Conservation (phyloP, 2,329 filamentous ascomycete species). For the Epicoccum nigrum region DNA sequence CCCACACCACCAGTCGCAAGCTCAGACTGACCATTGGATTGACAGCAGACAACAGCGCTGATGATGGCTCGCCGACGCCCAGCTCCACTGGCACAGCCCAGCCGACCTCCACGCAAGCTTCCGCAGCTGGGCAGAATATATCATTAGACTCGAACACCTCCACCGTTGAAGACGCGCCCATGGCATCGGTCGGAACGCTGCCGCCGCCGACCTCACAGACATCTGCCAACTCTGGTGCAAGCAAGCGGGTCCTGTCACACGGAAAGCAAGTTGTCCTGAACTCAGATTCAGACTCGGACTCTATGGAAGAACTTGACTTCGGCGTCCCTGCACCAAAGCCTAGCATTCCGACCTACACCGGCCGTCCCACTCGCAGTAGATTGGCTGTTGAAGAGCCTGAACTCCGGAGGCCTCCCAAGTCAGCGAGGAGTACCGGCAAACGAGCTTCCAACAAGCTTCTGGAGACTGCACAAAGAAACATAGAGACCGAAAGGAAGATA, state of each 20-base stretch:
- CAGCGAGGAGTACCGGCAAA: conserved; percentile 18
- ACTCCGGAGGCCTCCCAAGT: conserved; percentile 31
- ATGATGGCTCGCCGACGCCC: neutral
- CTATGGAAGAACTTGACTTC: conserved; percentile 58
- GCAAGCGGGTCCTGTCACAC: conserved; percentile 60
- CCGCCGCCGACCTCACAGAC: conserved; percentile 28
- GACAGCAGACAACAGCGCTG: conserved; percentile 1
- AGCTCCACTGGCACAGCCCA: neutral
- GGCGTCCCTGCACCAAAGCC: conserved; percentile 18
- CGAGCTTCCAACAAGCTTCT: conserved; percentile 32
- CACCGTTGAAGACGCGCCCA: conserved; percentile 13
- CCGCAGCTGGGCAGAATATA: neutral
- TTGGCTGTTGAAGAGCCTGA: conserved; percentile 21
- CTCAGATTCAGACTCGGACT: conserved; percentile 74
- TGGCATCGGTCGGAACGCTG: conserved; percentile 5
- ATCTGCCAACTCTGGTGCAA: conserved; percentile 42
- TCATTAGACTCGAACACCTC: conserved; percentile 1
- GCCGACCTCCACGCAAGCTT: neutral
- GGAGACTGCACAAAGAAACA: conserved; percentile 30
- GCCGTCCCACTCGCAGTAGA: conserved; percentile 20
- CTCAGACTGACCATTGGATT: conserved; percentile 4
- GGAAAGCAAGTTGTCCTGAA: conserved; percentile 61
- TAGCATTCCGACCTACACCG: conserved; percentile 13
- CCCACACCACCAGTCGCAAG: conserved; percentile 1
- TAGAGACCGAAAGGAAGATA: conserved; percentile 35